Evolutionary conservation across 129 eudicot genomes (phyloP).

Genomic region (Flaveria bidentis): DNA sequence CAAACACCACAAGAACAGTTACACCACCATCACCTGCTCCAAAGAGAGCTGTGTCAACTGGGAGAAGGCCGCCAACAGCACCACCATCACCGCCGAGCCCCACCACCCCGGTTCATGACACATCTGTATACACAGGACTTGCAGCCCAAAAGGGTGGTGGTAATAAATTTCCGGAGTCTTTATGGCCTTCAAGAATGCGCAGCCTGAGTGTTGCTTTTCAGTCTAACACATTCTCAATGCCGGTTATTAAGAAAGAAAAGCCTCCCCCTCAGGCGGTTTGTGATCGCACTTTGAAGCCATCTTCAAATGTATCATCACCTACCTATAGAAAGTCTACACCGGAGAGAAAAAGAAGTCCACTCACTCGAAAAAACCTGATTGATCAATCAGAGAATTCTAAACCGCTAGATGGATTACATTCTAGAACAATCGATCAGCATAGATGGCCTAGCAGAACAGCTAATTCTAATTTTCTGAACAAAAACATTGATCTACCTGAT

Average conservation of each 20-base stretch:
- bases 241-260: constrained; percentile 75
- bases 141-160: constrained; percentile 51
- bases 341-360: constrained; percentile 86
- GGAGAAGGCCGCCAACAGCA: constrained; percentile 58
- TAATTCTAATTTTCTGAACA: constrained; percentile 40
- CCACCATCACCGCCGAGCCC: constrained; percentile 58
- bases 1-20: constrained; percentile 52
- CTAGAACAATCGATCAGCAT: constrained; percentile 73
- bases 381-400: constrained; percentile 84
- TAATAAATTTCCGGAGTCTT: constrained; percentile 60
- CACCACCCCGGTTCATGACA: constrained; percentile 75
- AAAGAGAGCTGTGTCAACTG: constrained; percentile 76
- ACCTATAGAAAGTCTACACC: constrained; percentile 71
- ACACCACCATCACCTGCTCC: constrained; percentile 41
- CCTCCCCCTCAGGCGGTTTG: constrained; percentile 54
- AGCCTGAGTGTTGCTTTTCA: constrained; percentile 88
- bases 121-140: constrained; percentile 52
- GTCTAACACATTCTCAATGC: constrained; percentile 66
- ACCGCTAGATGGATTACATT: constrained; percentile 61
- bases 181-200: constrained; percentile 97
- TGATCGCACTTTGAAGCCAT: constrained; percentile 73
- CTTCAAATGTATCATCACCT: constrained; percentile 62
- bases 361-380: constrained; percentile 61
- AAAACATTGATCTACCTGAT: constrained; percentile 51
- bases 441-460: constrained; percentile 83